These are phyloP conservation scores for Phaeosphaeria sp. DNA, from an alignment of 2,329 filamentous ascomycete species.

Conservation along the genomic window DNA sequence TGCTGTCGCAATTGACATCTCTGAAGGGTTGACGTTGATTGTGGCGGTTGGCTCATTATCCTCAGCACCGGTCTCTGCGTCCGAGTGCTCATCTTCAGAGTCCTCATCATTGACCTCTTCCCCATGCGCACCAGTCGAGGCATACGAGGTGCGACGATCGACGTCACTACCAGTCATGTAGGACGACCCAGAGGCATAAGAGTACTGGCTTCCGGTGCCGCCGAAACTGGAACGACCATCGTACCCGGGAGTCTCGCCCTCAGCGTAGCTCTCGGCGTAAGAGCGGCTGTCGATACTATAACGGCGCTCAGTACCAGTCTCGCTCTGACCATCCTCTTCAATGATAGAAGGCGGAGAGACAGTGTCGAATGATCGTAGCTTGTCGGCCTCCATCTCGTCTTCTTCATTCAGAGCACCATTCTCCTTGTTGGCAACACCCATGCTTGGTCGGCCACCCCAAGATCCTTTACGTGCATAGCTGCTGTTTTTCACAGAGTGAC, in stretches of 20 bases:
- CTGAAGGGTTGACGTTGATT: constrained; percentile 32
- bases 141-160: constrained; percentile 52
- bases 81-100: constrained; percentile 37
- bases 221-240: constrained; percentile 51
- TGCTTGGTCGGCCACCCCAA: constrained; percentile 43
- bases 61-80: constrained; percentile 36
- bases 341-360: constrained; percentile 30
- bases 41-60: constrained; percentile 38
- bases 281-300: constrained; percentile 44
- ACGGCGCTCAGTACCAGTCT: constrained; percentile 50
- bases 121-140: constrained; percentile 42
- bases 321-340: constrained; percentile 42
- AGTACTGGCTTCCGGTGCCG: constrained; percentile 51
- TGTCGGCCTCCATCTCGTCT: constrained; percentile 45
- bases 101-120: constrained; percentile 36
- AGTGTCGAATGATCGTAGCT: constrained; percentile 10
- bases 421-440: constrained; percentile 52
- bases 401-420: constrained; percentile 55
- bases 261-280: constrained; percentile 43
- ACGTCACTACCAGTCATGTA: constrained; percentile 58
- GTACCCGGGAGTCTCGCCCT: constrained; percentile 43
- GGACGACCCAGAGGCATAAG: constrained; percentile 55
- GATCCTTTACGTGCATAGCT: constrained; percentile 43
- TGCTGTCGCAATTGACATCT: constrained; percentile 28
- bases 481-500: constrained; percentile 49